Evolutionary conservation across 2,329 filamentous ascomycete species (phyloP), one percentile per base, ranked within the genome.

Genomic region (Monosporascus sp.): DNA sequence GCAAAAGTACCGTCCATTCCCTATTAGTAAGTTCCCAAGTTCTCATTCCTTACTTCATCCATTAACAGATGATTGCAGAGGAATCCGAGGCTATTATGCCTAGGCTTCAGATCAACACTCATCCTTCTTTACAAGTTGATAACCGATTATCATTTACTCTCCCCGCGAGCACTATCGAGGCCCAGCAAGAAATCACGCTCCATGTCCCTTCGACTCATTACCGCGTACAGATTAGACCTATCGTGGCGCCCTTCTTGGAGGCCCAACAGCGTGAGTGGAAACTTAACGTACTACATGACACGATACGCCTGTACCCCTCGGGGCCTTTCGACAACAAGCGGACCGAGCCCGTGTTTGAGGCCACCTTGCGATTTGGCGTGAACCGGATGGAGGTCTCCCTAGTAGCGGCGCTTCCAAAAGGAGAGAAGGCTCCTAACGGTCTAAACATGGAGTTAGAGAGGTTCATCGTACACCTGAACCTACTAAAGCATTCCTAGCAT

Each of bases 381-480:
- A 96, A 94, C 61, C 80, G 86, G 46, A 80, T 96, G 49, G 87
- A 91, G 62, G 78, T 95, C 7, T 88, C 93, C 63, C 77, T 93
- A 54, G 82, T 91, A 58, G 89, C 88, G 1, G 85, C 86, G 7
- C 78, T 89, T 44, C 82, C 80, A 1, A 81, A 77, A 62, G 81
- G 78, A 20, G 75, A 82, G 64, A 82, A 78, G 55, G 72, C 78
- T 38, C 73, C 77, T 0, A 78, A 78, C 26, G 85, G 81, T 0
- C 75, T 84, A 9, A 82, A 86, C 57, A 80, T 87, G 37, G 90
- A 94, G 66, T 75, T 92, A 57, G 91, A 97, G 73, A 87, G 87
- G 62, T 79, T 91, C 53, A 90, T 84, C 1, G 77, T 94, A 27
- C 88, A 88, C 70, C 80, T 87, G 56, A 87, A 94, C 69, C 71